Conservation (phyloP, 2,329 filamentous ascomycete species). For the Blastomyces parvus region DNA sequence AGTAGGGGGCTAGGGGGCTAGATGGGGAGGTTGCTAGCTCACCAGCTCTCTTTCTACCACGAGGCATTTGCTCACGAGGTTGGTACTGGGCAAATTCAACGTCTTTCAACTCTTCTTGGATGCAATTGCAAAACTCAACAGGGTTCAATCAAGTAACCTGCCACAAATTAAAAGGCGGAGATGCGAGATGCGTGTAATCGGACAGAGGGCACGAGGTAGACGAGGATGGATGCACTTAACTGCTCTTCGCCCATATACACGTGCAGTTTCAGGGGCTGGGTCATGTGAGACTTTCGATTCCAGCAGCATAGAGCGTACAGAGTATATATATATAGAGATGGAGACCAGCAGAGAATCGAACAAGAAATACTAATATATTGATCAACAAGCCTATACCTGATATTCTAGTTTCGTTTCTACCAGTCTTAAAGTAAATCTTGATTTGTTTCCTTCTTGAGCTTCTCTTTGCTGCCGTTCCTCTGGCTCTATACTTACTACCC, state of each 20-base stretch:
- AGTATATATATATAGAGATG: neutral
- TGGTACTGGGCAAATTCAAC: neutral
- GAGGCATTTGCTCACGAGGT: neutral
- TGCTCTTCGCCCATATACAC: neutral
- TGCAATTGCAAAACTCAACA: neutral
- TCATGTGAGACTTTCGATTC: neutral
- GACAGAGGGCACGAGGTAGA: too few species aligned
- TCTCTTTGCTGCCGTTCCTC: neutral
- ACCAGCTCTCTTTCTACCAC: constrained; percentile 5
- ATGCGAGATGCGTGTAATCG: neutral
- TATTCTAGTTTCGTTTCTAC: neutral
- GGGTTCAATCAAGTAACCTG: neutral
- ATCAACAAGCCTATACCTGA: neutral
- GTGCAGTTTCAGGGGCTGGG: neutral
- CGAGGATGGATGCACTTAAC: neutral
- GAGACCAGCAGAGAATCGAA: neutral
- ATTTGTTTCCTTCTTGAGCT: neutral
- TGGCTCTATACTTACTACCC: neutral
- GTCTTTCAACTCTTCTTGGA: neutral
- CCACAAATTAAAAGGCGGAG: neutral
- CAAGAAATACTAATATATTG: neutral
- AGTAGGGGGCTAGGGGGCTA: neutral
- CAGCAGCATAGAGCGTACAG: neutral
- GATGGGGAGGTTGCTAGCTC: neutral
- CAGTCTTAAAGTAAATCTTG: neutral